Evolutionary conservation across 768 basidiomycete genomes (phyloP), one percentile per base, ranked within the genome.

Genomic region (Kwoniella shandongensis): DNA sequence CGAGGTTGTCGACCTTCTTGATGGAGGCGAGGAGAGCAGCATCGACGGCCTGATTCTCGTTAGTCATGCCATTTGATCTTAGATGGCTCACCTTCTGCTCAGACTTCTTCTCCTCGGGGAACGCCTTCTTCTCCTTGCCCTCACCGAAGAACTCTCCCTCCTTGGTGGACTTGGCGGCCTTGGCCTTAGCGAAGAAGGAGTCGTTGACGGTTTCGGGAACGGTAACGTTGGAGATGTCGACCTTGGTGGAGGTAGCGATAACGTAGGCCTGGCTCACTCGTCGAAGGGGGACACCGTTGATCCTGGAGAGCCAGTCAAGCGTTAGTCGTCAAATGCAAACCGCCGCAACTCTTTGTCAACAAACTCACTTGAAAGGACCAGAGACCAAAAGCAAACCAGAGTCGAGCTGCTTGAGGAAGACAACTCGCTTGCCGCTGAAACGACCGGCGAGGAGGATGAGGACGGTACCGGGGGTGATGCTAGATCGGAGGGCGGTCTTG

Each of bases 211-310:
- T 89, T 68, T 88, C 84, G 75, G 65, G 68, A 23, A 81, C 83
- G 63, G 70, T 91, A 77, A 89, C 80, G 56, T 80, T 83, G 25
- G 80, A 82, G 56, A 97, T 78, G 65, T 94, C 88, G 67, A 98
- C 79, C 80, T 87, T 91, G 68, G 96, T 97, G 54, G 92, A 92
- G 57, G 96, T 99, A 57, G 94, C 91, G 74, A 99, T 98, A 62
- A 93, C 91, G 77, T 99, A 99, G 53, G 96, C 91, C 82, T 97
- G 94, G 82, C 92, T 94, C 59, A 99, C 92, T 78, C 96, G 86
- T 78, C 93, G 85, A 78, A 99, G 83, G 69, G 96, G 96, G 44
- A 99, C 94, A 77, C 96, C 96, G 80, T 99, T 99, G 78, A 98
- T 78, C 54, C 72, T 70, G 32, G 3, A 47, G 47, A 49, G 11